Percentiles rank a stretch among this genome's conserved stretches.
Evolutionary conservation across 2,329 filamentous ascomycete species (phyloP).

Genomic region (Ampelomyces quisqualis): DNA sequence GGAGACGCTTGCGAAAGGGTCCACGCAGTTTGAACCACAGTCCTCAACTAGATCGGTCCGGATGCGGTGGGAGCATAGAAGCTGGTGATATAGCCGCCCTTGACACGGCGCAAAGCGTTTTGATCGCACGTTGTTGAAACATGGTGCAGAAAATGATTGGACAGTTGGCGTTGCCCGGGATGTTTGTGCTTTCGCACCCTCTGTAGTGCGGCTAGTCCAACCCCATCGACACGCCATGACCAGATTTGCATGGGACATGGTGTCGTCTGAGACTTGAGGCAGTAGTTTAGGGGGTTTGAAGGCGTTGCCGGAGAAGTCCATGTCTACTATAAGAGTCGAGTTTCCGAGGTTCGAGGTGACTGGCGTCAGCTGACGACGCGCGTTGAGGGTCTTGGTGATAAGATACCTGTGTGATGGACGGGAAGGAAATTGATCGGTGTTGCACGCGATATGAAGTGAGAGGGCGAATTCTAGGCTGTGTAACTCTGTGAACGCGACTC

Average conservation of each 20-base stretch:
- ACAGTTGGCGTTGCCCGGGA: slow-evolving; percentile 7
- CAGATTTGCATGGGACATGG: slow-evolving; percentile 36
- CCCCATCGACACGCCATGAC: slow-evolving; percentile 40
- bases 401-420: neutral
- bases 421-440: neutral
- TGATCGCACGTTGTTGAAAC: slow-evolving; percentile 24
- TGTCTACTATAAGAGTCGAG: slow-evolving; percentile 10
- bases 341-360: slow-evolving; percentile 3
- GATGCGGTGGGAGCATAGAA: slow-evolving; percentile 39
- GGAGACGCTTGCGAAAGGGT: slow-evolving; percentile 23
- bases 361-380: slow-evolving; percentile 29
- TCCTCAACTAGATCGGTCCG: slow-evolving; percentile 41
- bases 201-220: slow-evolving; percentile 31
- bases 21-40: slow-evolving; percentile 39
- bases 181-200: slow-evolving; percentile 11
- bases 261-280: slow-evolving; percentile 32
- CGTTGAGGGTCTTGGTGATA: slow-evolving; percentile 7
- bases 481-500: slow-evolving; percentile 17
- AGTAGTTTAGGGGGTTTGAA: slow-evolving; percentile 18
- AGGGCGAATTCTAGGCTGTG: slow-evolving; percentile 13
- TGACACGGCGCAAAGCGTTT: slow-evolving; percentile 39
- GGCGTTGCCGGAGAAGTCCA: slow-evolving; percentile 37
- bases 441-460: slow-evolving; percentile 6
- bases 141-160: slow-evolving; percentile 10
- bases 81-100: slow-evolving; percentile 40